phyloP scores from a whole-genome alignment of 257 asterid species.

The Scutellaria baicalensis region DNA sequence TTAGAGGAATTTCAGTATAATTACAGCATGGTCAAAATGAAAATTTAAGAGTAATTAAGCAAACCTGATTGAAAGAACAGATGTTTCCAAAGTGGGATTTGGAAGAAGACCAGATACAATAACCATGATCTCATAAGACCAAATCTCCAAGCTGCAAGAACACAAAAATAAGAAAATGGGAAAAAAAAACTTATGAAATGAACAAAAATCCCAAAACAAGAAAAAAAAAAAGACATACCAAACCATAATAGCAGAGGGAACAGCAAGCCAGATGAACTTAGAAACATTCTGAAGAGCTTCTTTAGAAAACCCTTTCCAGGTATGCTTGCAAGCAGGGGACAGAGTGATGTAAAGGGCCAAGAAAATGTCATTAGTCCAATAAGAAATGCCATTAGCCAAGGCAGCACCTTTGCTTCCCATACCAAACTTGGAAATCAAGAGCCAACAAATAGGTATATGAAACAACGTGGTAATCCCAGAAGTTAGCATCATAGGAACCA shows the following conservation, averaged over 20 bases:
- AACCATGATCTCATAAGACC: conserved; percentile 79
- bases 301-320: conserved; percentile 55
- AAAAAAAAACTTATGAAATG: no score
- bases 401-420: conserved; percentile 74
- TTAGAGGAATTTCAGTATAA: neutral
- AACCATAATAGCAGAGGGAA: conserved; percentile 70
- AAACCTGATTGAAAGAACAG: conserved; percentile 66
- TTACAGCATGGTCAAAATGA: neutral
- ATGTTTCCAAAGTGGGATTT: conserved; percentile 63
- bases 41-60: neutral
- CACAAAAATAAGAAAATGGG: neutral
- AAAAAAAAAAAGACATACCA: conserved; percentile 28
- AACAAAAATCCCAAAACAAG: no score
- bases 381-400: conserved; percentile 52
- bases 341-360: conserved; percentile 37
- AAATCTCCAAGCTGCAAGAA: conserved; percentile 54
- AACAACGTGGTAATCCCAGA: conserved; percentile 43
- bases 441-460: conserved; percentile 54
- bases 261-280: conserved; percentile 47
- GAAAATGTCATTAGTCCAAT: conserved; percentile 51
- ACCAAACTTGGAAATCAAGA: conserved; percentile 43
- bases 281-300: conserved; percentile 41
- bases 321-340: conserved; percentile 46
- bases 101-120: conserved; percentile 71
- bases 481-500: conserved; percentile 63